Evolutionary conservation across 352 stramenopile species (phyloP), one percentile per base, ranked within the genome.

Genomic region (Chrysophaeum taylorii): DNA sequence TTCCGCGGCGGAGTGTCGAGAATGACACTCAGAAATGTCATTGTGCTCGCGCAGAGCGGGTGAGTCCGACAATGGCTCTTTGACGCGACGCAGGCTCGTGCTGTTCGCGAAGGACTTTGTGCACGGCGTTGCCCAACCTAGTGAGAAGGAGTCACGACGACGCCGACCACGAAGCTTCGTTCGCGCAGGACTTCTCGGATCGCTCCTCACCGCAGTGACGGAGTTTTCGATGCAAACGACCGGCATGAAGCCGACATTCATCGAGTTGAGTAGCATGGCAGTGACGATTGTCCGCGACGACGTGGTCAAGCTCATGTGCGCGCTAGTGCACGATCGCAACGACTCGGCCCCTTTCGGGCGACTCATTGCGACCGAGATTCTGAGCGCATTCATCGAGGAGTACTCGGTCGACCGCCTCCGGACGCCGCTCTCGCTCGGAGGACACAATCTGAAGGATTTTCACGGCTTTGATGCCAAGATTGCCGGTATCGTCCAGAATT

Each of bases 151-250:
- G n/a, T n/a, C n/a, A n/a, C n/a, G n/a, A n/a, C n/a, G n/a, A n/a
- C n/a, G n/a, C n/a, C n/a, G n/a, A n/a, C n/a, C n/a, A n/a, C n/a
- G n/a, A n/a, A n/a, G n/a, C n/a, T n/a, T n/a, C n/a, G n/a, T n/a
- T n/a, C n/a, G n/a, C n/a, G n/a, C n/a, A 36, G 33, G 57, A 2
- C 36, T 66, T 23, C 57, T 66, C 31, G 57, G 57, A 2, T 66
- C 57, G 33, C 57, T 66, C 14, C 57, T 66, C 2, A 66, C 57
- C 23, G 57, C 57, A 5, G 45, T 66, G 57, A 66, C 57, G 5
- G 57, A 66, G 57, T 66, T 66, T 36, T 9, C 57, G 1, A 31
- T 35, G 9, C 57, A 66, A n/a, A 66, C 57, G 57, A 66, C 57
- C 33, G 31, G 33, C 12, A 66, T 66, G 57, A 27, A 45, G 2